Percentiles rank a stretch among this genome's conserved stretches.
These are phyloP conservation scores for Globisporangium heterothallicum DNA, from an alignment of 352 stramenopile genomes.

Conservation along the genomic window DNA sequence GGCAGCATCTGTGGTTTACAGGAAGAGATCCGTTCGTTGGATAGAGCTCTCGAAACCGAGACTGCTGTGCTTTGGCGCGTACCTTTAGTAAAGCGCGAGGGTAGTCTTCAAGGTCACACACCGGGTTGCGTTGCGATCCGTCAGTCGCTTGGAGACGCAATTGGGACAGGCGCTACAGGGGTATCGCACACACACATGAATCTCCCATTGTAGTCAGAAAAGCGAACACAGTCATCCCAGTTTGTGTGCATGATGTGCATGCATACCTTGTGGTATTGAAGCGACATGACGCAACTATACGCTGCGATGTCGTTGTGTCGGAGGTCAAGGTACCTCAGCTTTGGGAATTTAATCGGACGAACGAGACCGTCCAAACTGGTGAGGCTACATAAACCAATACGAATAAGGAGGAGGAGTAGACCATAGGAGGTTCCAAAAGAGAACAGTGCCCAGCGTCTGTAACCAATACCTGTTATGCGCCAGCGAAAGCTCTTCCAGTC, in stretches of 20 bases:
- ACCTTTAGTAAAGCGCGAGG: constrained; percentile 42
- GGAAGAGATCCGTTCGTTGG: background rate
- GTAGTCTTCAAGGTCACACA: constrained; percentile 64
- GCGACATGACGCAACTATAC: constrained; percentile 26
- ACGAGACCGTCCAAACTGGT: constrained; percentile 42
- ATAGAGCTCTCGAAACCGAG: too few species aligned
- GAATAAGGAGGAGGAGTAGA: too few species aligned
- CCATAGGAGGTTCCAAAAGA: too few species aligned
- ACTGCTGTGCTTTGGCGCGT: background rate
- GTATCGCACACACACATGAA: too few species aligned
- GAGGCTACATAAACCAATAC: constrained; percentile 25
- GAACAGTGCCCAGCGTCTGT: too few species aligned
- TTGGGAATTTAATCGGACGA: constrained; percentile 65
- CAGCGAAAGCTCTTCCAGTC: constrained; percentile 65
- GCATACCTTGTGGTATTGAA: constrained; percentile 54
- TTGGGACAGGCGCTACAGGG: constrained; percentile 38
- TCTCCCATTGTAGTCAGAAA: background rate
- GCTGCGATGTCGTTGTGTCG: constrained; percentile 54
- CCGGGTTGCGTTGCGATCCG: constrained; percentile 47
- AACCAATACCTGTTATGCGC: constrained; percentile 76
- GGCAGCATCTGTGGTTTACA: constrained; percentile 38
- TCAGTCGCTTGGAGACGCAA: constrained; percentile 58
- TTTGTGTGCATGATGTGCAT: too few species aligned
- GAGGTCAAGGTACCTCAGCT: constrained; percentile 65
- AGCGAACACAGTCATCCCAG: too few species aligned